phyloP scores from a whole-genome alignment of 495 filamentous ascomycete genomes.

The Apodospora peruviana region DNA sequence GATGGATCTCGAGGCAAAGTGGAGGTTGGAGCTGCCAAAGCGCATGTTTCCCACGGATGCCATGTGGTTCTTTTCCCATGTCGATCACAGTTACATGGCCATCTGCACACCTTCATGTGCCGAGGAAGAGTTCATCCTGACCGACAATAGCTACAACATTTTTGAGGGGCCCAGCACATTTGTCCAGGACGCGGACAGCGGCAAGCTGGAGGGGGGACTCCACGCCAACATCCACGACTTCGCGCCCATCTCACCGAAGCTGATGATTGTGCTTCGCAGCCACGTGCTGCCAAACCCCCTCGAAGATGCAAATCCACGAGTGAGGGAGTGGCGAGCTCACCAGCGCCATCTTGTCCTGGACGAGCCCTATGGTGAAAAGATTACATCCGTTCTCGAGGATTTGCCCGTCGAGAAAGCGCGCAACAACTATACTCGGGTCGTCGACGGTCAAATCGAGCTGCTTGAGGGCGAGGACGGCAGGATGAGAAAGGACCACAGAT shows the following conservation, averaged over 20 bases:
- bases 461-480: constrained; percentile 11
- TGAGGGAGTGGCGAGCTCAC: constrained; percentile 8
- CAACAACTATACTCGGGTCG: constrained; percentile 32
- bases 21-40: constrained; percentile 26
- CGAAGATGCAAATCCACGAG: constrained; percentile 15
- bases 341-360: constrained; percentile 1
- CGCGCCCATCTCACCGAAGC: constrained; percentile 42
- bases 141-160: constrained; percentile 41
- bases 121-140: constrained; percentile 45
- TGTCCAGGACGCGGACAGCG: constrained; percentile 15
- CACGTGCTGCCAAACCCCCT: constrained; percentile 19
- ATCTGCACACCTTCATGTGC: constrained; percentile 35
- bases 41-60: constrained; percentile 40
- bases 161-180: constrained; percentile 40
- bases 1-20: constrained; percentile 33
- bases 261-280: constrained; percentile 44
- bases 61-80: constrained; percentile 34
- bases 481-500: constrained; percentile 21
- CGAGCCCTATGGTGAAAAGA: constrained; percentile 1
- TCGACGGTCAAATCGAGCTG: constrained; percentile 16
- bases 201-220: constrained; percentile 3
- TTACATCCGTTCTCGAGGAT: constrained; percentile 24
- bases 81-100: constrained; percentile 35
- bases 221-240: constrained; percentile 33
- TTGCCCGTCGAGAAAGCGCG: constrained; percentile 34